phyloP scores from a whole-genome alignment of 1,284 basidiomycete species.

The Laetiporus sulphureus region DNA sequence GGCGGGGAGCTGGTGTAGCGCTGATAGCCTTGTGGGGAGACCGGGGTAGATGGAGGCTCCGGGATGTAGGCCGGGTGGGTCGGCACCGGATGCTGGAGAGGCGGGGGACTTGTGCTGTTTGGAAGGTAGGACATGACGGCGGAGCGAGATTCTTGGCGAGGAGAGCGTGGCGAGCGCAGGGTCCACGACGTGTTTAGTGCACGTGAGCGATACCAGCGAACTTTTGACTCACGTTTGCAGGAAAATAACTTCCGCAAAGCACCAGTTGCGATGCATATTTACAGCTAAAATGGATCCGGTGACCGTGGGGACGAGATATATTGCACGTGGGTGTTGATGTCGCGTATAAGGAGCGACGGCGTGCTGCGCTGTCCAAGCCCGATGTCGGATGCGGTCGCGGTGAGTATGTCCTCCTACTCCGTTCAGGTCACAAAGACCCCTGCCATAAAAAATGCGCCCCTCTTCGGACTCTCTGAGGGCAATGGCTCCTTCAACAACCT shows the following conservation, averaged over 20 bases:
- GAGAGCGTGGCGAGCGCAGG: background rate
- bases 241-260: no score
- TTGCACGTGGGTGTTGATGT: no score
- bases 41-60: slow-evolving; percentile 79
- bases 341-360: no score
- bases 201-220: slow-evolving; percentile 8
- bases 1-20: slow-evolving; percentile 62
- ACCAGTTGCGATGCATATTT: no score
- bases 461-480: slow-evolving; percentile 81
- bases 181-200: slow-evolving; percentile 4
- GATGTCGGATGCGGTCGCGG: slow-evolving; percentile 1
- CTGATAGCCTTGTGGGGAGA: slow-evolving; percentile 70
- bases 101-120: slow-evolving; percentile 64
- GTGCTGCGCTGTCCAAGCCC: background rate
- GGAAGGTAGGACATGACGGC: slow-evolving; percentile 41
- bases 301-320: no score
- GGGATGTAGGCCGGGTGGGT: slow-evolving; percentile 88
- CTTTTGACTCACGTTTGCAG: no score
- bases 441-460: slow-evolving; percentile 78
- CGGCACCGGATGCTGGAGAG: slow-evolving; percentile 83
- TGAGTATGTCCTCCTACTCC: slow-evolving; percentile 37
- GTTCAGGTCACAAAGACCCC: slow-evolving; percentile 56
- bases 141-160: no score
- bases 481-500: slow-evolving; percentile 78
- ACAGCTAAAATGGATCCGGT: no score